These are phyloP conservation scores for Jackrogersella multiformis DNA, from an alignment of 495 filamentous ascomycete species.

Conservation along the genomic window DNA sequence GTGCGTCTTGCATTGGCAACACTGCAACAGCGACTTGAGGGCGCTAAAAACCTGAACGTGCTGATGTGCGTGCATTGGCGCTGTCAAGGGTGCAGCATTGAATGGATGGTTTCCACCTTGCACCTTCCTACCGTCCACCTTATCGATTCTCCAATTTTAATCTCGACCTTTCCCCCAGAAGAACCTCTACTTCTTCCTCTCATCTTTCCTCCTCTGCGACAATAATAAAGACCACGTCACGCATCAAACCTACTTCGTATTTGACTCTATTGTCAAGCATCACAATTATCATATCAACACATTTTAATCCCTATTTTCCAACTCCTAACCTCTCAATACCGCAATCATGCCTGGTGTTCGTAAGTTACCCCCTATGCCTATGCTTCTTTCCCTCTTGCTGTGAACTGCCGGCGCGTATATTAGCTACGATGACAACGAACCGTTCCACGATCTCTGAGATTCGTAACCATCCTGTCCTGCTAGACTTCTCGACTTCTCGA, in stretches of 20 bases:
- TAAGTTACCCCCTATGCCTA: conserved; percentile 27
- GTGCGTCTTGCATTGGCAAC: conserved; percentile 31
- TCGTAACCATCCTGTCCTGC: not conserved
- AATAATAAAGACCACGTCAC: conserved; percentile 5
- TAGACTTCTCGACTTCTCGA: too few species aligned
- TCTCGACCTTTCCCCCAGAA: conserved; percentile 39
- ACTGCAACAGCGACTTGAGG: conserved; percentile 20
- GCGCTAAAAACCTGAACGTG: conserved; percentile 6
- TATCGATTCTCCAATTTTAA: conserved; percentile 44
- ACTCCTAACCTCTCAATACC: conserved; percentile 19
- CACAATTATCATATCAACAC: not conserved
- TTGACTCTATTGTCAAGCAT: not conserved
- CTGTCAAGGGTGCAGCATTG: conserved; percentile 36
- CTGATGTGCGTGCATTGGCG: conserved; percentile 12
- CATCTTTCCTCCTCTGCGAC: conserved; percentile 27
- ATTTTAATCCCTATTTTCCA: not conserved
- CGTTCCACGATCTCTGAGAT: not conserved
- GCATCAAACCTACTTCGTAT: not conserved
- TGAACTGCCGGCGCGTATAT: not conserved
- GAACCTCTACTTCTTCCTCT: not conserved
- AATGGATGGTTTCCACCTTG: too few species aligned
- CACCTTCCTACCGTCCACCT: conserved; percentile 4
- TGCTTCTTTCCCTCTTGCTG: not conserved
- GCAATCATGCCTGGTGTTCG: conserved; percentile 43
- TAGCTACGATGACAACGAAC: conserved; percentile 3